phyloP scores from a whole-genome alignment of 75 land plant genomes.

The Cryptomeria japonica region DNA sequence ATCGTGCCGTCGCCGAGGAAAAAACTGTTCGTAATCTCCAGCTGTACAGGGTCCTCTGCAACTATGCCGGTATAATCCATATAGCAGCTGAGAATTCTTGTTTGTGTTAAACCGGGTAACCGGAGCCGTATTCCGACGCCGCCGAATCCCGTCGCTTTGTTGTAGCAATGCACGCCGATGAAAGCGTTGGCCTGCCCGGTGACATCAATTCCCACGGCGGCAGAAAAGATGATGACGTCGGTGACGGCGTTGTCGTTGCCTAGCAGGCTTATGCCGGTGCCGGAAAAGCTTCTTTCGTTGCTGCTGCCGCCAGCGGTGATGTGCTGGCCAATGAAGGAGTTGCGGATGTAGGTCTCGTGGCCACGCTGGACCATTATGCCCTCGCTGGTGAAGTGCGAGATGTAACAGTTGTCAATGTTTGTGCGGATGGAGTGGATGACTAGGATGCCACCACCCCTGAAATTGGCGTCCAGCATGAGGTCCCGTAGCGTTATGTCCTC shows the following conservation, averaged over 20 bases:
- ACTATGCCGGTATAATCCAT: conserved; percentile 80
- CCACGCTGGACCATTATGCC: conserved; percentile 75
- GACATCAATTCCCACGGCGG: conserved; percentile 57
- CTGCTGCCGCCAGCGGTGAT: conserved; percentile 78
- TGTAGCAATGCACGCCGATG: conserved; percentile 78
- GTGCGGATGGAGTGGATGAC: conserved; percentile 62
- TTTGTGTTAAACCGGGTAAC: conserved; percentile 64
- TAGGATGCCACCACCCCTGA: conserved; percentile 69
- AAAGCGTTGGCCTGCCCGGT: conserved; percentile 74
- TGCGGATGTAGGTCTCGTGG: conserved; percentile 71
- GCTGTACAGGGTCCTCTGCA: conserved; percentile 81
- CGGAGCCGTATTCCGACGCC: conserved; percentile 70
- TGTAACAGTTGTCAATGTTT: conserved; percentile 66
- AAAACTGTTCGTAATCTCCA: conserved; percentile 57
- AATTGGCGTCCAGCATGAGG: conserved; percentile 67
- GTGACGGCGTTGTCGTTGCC: conserved; percentile 85
- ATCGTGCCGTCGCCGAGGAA: conserved; percentile 78
- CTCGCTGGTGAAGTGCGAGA: conserved; percentile 59
- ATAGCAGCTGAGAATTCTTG: conserved; percentile 70
- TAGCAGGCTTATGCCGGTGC: conserved; percentile 60
- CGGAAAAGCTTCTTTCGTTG: conserved; percentile 57
- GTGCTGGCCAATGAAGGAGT: conserved; percentile 80
- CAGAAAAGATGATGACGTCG: conserved; percentile 87
- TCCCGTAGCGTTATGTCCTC: conserved; percentile 75
- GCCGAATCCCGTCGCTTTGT: conserved; percentile 82